Evolutionary conservation across 2,329 filamentous ascomycete genomes (phyloP).

Genomic region (Ustulina deusta): DNA sequence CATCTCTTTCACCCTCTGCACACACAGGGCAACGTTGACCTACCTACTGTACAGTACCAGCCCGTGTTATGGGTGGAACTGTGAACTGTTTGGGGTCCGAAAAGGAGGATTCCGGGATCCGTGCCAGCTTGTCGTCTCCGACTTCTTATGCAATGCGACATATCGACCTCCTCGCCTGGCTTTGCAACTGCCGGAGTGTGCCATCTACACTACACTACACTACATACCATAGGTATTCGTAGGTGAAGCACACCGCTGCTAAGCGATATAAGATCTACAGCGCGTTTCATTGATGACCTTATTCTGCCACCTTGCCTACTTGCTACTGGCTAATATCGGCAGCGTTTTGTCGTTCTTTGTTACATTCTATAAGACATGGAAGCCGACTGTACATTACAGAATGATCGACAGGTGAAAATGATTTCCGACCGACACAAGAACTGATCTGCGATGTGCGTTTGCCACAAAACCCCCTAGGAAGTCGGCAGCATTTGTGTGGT

Average conservation of each 20-base stretch:
- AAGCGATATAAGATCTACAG: constrained; percentile 3
- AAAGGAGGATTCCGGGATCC: constrained; percentile 18
- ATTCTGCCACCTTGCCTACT: not conserved
- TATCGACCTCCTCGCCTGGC: constrained; percentile 10
- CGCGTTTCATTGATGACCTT: constrained; percentile 10
- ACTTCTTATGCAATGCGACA: constrained; percentile 14
- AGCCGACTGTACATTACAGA: too few species aligned
- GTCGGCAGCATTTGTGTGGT: not conserved
- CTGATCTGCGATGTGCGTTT: not conserved
- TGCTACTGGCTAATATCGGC: not conserved
- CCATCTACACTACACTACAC: not conserved
- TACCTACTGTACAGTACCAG: not conserved
- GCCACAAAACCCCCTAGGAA: not conserved
- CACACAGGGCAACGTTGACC: not conserved
- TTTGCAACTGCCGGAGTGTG: constrained; percentile 22
- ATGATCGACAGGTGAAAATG: constrained; percentile 5
- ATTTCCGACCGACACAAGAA: not conserved
- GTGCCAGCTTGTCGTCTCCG: constrained; percentile 5
- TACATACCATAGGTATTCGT: not conserved
- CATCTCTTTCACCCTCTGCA: not conserved
- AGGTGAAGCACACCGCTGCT: constrained; percentile 10
- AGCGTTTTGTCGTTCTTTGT: constrained; percentile 5
- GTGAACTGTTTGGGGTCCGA: constrained; percentile 4
- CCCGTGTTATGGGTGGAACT: not conserved
- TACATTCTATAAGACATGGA: constrained; percentile 17